These are phyloP conservation scores for Backusella mclennaniae DNA, from an alignment of 192 early-diverging fungal genomes.

Conservation along the genomic window DNA sequence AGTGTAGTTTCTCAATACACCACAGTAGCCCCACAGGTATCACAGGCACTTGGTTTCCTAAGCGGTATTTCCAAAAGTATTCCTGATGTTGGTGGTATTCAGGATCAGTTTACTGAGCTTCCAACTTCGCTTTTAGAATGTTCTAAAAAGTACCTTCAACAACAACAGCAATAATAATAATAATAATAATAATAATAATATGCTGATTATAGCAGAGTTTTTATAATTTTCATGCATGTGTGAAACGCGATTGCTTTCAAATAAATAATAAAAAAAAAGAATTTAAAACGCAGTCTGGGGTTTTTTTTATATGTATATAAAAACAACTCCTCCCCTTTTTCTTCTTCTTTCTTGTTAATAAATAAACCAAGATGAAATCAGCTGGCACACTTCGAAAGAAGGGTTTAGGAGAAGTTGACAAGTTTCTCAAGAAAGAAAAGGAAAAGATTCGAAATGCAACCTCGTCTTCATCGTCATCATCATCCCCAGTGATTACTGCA, in stretches of 20 bases:
- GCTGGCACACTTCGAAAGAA: conserved; percentile 12
- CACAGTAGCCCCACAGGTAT: no score
- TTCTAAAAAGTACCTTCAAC: not conserved
- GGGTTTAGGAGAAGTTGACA: conserved; percentile 8
- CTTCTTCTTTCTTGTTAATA: not conserved
- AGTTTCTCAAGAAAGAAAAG: conserved; percentile 19
- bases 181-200: not conserved
- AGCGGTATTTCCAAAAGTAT: not conserved
- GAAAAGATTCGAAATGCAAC: not conserved
- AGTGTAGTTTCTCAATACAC: no score
- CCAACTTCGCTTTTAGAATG: not conserved
- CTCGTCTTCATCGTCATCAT: not conserved
- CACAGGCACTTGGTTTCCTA: not conserved
- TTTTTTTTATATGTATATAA: not conserved
- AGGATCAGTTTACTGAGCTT: not conserved
- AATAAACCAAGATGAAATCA: conserved; percentile 3
- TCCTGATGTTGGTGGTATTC: not conserved
- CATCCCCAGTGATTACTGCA: not conserved
- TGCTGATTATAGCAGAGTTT: no score
- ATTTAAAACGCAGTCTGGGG: not conserved
- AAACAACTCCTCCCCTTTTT: not conserved
- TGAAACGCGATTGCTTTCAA: not conserved
- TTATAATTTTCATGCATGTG: not conserved
- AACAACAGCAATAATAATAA: not conserved
- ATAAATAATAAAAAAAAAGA: not conserved